phyloP scores from a whole-genome alignment of 495 filamentous ascomycete genomes.

The Aspergillus carlsbadensis region DNA sequence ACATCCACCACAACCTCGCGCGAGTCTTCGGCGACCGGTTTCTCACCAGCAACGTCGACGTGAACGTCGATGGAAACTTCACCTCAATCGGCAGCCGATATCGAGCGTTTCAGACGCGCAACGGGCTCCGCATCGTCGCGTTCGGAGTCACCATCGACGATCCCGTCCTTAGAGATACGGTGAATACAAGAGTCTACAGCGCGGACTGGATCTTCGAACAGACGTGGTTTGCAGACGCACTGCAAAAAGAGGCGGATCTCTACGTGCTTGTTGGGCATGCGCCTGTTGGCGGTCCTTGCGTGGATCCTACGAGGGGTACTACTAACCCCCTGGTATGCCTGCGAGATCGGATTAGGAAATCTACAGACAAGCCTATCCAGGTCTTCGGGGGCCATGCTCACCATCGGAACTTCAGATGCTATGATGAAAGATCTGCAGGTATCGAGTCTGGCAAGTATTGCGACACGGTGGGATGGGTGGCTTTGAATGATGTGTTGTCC shows the following conservation, averaged over 20 bases:
- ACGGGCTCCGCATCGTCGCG: conserved; percentile 38
- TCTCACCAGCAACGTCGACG: conserved; percentile 43
- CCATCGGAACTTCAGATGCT: conserved; percentile 36
- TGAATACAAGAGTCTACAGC: neutral
- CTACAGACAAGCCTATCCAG: conserved; percentile 36
- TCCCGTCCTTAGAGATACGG: neutral
- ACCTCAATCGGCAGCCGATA: conserved; percentile 35
- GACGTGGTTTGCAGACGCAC: conserved; percentile 37
- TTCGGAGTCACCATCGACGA: conserved; percentile 30
- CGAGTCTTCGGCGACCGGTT: conserved; percentile 39
- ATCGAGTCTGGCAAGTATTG: conserved; percentile 41
- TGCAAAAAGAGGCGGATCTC: conserved; percentile 37
- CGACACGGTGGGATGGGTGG: conserved; percentile 45
- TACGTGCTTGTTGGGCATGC: conserved; percentile 42
- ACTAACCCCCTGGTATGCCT: conserved; percentile 32
- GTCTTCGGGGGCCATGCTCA: conserved; percentile 43
- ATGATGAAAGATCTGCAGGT: conserved; percentile 32
- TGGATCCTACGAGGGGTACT: conserved; percentile 9
- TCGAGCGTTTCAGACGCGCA: conserved; percentile 34
- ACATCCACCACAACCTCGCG: conserved; percentile 31
- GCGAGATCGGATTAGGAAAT: conserved; percentile 31
- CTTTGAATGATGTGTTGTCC: conserved; percentile 34
- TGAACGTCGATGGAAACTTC: conserved; percentile 26
- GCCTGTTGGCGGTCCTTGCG: conserved; percentile 14
- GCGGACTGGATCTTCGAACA: conserved; percentile 24